phyloP scores from a whole-genome alignment of 1,139 yeast species.

The Zygosaccharomyces pseudobailii region DNA sequence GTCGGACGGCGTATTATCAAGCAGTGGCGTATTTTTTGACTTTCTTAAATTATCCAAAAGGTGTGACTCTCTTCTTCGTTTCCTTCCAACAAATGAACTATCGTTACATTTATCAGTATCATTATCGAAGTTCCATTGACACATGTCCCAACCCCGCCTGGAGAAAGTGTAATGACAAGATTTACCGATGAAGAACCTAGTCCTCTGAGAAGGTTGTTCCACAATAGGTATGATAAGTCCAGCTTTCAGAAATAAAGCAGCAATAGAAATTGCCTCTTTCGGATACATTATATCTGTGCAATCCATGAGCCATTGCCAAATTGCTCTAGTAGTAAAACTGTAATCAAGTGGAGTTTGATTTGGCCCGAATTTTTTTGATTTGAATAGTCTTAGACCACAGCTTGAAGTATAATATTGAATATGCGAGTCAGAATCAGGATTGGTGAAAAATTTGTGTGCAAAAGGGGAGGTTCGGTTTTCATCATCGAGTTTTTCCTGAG shows the following conservation, averaged over 20 bases:
- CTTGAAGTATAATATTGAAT: constrained; percentile 69
- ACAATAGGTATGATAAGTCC: constrained; percentile 47
- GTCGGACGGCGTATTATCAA: constrained; percentile 1
- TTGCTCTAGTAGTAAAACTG: constrained; percentile 69
- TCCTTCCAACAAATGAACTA: not conserved
- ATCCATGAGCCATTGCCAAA: constrained; percentile 84
- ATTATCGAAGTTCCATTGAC: constrained; percentile 40
- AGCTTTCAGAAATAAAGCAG: constrained; percentile 48
- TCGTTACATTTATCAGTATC: constrained; percentile 3
- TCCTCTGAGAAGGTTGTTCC: constrained; percentile 32
- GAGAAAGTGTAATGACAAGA: constrained; percentile 39
- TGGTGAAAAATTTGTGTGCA: constrained; percentile 72
- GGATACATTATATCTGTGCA: constrained; percentile 67
- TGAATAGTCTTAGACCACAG: constrained; percentile 61
- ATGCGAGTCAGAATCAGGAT: constrained; percentile 83
- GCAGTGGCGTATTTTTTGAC: not conserved
- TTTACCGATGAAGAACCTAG: constrained; percentile 34
- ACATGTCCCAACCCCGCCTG: constrained; percentile 36
- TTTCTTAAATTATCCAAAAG: constrained; percentile 2
- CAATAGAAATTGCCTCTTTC: constrained; percentile 61
- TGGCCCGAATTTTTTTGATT: constrained; percentile 38
- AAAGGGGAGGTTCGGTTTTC: constrained; percentile 52
- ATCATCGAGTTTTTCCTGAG: constrained; percentile 13
- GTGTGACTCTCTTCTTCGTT: constrained; percentile 19
- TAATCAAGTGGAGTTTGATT: constrained; percentile 35